Evolutionary conservation across 345 rosid species (phyloP), one percentile per base, ranked within the genome.

Genomic region (Acer yangbiense): DNA sequence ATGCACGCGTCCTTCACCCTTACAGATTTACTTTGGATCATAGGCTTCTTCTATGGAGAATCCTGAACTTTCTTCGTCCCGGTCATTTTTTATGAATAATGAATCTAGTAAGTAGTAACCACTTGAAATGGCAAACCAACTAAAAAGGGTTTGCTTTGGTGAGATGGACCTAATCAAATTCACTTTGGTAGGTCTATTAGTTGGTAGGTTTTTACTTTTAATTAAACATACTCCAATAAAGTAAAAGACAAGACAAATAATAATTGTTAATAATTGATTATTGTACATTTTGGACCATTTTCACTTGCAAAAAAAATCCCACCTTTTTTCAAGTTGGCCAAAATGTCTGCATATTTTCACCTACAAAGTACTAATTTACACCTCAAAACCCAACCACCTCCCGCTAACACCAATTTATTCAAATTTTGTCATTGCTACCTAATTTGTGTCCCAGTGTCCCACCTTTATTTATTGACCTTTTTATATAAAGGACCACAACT

Each of bases 381-480:
- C n/a, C 58, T 16, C 58, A 54, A 54, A 54, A 14, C n/a, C 58
- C 58, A 54, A 54, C 58, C 58, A 54, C n/a, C 58, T 54, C 58
- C 58, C 58, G n/a, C 58, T 54, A 54, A 16, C n/a, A 50, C 3
- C 55, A 50, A 50, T 50, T 1, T 50, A 54, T 54, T 54, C n/a
- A 54, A 54, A 54, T 14, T 67, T 58, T 71, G 44, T 29, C 73
- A 75, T 52, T 73, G 43, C 77, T 65, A 71, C 65, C 78, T 18
- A 58, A 69, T 48, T 69, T 20, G 25, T 54, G 71, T 39, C 76
- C 78, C 83, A 58, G 25, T 54, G 71, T 46, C 76, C 78, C 83
- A 58, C 58, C 6, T 14, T 50, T 54, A 3, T 54, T 54, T 54
- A 67, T 75, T 66, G 55, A 5, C 60, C 52, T 48, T 67, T 77